Evolutionary conservation across 495 filamentous ascomycete species (phyloP).

Genomic region (Penicillium fimorum): DNA sequence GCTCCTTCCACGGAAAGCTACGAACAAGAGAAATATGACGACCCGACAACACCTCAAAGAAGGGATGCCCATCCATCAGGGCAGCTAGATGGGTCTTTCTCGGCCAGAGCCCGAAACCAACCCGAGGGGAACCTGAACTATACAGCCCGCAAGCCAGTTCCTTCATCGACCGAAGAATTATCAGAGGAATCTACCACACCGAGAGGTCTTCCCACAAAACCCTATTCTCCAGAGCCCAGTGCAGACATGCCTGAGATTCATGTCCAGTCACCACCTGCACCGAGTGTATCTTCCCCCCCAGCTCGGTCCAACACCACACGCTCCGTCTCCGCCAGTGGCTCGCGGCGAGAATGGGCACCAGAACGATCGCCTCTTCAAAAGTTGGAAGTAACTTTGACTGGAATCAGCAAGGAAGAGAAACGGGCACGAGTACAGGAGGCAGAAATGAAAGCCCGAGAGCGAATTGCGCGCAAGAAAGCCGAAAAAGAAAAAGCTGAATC

Average conservation of each 20-base stretch:
- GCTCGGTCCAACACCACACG: constrained; percentile 40
- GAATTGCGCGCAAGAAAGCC: constrained; percentile 38
- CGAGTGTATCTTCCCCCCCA: constrained; percentile 16
- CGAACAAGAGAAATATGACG: constrained; percentile 13
- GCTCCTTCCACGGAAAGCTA: constrained; percentile 4
- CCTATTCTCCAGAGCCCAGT: constrained; percentile 7
- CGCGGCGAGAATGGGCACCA: constrained; percentile 56
- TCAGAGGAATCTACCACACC: constrained; percentile 27
- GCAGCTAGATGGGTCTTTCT: constrained; percentile 17
- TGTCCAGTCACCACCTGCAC: constrained; percentile 5
- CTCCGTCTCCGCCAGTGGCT: constrained; percentile 35
- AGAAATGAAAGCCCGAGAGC: constrained; percentile 58
- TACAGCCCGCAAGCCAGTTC: constrained; percentile 19
- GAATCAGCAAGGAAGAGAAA: constrained; percentile 91
- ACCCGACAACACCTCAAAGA: constrained; percentile 5
- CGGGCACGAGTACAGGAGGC: constrained; percentile 76
- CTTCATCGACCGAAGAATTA: constrained; percentile 4
- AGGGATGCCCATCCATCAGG: constrained; percentile 5
- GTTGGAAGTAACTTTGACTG: constrained; percentile 80
- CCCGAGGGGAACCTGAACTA: constrained; percentile 23
- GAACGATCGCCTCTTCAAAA: constrained; percentile 88
- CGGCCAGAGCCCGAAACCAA: constrained; percentile 20
- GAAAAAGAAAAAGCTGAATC: constrained; percentile 24
- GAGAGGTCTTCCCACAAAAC: constrained; percentile 17
- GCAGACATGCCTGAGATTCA: constrained; percentile 13